Percentiles rank a stretch among this genome's conserved stretches.
Conservation (phyloP, 768 basidiomycete genomes). For the Mrakia frigida region DNA sequence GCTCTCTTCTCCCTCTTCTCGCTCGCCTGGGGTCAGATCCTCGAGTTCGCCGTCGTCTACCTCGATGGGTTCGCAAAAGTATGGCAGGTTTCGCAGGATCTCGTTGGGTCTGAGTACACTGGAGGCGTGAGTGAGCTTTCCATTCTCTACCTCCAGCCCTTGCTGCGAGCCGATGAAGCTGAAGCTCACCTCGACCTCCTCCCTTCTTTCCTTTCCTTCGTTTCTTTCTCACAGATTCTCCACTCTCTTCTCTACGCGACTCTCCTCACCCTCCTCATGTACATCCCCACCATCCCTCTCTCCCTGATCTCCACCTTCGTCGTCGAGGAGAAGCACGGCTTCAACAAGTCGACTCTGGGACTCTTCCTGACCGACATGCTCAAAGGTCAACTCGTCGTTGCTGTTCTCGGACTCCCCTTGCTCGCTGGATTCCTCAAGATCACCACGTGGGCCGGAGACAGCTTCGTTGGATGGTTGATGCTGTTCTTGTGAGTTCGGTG, state of each 20-base stretch:
- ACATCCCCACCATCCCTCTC: conserved; percentile 67
- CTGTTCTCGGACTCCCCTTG: conserved; percentile 75
- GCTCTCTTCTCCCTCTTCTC: conserved; percentile 72
- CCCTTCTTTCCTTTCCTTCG: background rate
- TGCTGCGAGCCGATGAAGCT: background rate
- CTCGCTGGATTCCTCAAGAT: conserved; percentile 79
- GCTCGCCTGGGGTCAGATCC: conserved; percentile 63
- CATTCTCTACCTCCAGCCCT: no score
- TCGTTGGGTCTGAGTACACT: conserved; percentile 11
- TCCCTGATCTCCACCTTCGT: conserved; percentile 85
- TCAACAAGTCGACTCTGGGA: conserved; percentile 82
- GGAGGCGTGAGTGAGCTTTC: conserved; percentile 25
- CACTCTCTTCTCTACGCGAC: conserved; percentile 77
- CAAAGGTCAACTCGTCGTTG: conserved; percentile 69
- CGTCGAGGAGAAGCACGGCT: conserved; percentile 89
- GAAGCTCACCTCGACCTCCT: background rate
- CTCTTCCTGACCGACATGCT: conserved; percentile 74
- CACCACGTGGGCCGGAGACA: conserved; percentile 87
- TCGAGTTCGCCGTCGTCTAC: conserved; percentile 66
- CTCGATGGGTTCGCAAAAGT: conserved; percentile 54
- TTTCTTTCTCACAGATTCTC: conserved; percentile 56
- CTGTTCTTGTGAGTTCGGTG: conserved; percentile 65
- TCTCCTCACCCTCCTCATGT: conserved; percentile 57
- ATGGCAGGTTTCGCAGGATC: conserved; percentile 16
- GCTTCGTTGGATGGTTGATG: conserved; percentile 91